Conservation (phyloP, 306 rosid species). For the Acacia acuminata region DNA sequence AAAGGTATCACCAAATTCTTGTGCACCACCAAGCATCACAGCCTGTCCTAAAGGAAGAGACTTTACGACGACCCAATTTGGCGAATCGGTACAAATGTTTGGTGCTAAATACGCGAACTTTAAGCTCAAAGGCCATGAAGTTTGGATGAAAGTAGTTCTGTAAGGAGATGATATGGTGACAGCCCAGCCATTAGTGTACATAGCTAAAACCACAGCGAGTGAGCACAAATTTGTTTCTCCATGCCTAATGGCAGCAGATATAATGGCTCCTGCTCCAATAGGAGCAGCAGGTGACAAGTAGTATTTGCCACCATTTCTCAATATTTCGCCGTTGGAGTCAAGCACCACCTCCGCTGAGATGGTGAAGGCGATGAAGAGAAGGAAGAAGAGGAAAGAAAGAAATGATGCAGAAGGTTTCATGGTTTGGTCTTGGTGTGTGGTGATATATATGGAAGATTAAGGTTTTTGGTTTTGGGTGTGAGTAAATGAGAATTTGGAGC, state of each 20-base stretch:
- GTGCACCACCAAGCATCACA: not conserved
- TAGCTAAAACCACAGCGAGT: not conserved
- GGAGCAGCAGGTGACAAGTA: not conserved
- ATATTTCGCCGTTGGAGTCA: not conserved
- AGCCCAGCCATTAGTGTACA: not conserved
- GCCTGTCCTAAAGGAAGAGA: not conserved
- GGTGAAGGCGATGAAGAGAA: not conserved
- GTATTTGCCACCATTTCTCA: not conserved
- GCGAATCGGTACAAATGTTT: not conserved
- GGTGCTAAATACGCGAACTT: not conserved
- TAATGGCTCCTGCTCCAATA: not conserved
- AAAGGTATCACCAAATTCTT: not conserved
- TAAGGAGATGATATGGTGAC: not conserved
- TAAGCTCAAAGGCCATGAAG: not conserved
- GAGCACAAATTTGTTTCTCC: not conserved
- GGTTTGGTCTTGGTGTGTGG: not conserved
- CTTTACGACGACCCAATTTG: not conserved
- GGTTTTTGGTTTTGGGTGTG: not conserved
- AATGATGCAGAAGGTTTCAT: not conserved
- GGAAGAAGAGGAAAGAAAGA: not conserved
- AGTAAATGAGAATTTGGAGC: not conserved
- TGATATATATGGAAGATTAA: not conserved
- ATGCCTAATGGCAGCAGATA: not conserved
- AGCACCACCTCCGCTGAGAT: not conserved
- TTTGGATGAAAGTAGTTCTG: not conserved